Conservation (phyloP, 345 rosid species). For the Litchi chinensis region DNA sequence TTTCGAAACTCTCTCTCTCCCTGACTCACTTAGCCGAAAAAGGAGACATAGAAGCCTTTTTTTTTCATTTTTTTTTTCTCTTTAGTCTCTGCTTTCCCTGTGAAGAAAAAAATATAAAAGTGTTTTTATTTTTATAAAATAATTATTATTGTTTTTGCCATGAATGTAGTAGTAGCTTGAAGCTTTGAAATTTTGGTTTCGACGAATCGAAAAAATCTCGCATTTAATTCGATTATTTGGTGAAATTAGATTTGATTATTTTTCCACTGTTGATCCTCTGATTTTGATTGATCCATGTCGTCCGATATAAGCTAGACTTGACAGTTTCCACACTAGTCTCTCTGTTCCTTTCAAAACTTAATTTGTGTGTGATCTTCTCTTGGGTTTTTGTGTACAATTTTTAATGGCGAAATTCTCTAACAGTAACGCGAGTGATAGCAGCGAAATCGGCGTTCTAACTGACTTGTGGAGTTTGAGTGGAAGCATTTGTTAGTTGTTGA, state of each 20-base stretch:
- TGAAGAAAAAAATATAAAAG: background rate
- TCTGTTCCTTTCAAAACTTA: background rate
- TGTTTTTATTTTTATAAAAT: no score
- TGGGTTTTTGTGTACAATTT: background rate
- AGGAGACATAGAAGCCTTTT: background rate
- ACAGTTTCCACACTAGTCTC: background rate
- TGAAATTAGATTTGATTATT: background rate
- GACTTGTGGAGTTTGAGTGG: slow-evolving; percentile 27
- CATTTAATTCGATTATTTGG: background rate
- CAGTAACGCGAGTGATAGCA: slow-evolving; percentile 17
- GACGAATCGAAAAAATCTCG: background rate
- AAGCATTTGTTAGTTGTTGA: slow-evolving; percentile 3
- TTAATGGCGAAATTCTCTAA: slow-evolving; percentile 27
- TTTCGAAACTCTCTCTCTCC: slow-evolving; percentile 6
- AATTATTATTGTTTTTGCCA: background rate
- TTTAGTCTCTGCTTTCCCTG: background rate
- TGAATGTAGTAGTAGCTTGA: slow-evolving; percentile 9
- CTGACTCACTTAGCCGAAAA: background rate
- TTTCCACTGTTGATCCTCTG: background rate
- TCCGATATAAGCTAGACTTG: slow-evolving; percentile 77
- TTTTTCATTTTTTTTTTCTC: background rate
- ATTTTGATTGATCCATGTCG: slow-evolving; percentile 56
- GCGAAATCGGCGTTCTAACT: background rate
- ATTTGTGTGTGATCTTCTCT: background rate
- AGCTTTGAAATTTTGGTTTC: slow-evolving; percentile 17